A percentile compares a stretch with the other conserved stretches of the same genome.
Evolutionary conservation across 2,329 filamentous ascomycete species (phyloP).

Genomic region (Akanthomyces muscarius): DNA sequence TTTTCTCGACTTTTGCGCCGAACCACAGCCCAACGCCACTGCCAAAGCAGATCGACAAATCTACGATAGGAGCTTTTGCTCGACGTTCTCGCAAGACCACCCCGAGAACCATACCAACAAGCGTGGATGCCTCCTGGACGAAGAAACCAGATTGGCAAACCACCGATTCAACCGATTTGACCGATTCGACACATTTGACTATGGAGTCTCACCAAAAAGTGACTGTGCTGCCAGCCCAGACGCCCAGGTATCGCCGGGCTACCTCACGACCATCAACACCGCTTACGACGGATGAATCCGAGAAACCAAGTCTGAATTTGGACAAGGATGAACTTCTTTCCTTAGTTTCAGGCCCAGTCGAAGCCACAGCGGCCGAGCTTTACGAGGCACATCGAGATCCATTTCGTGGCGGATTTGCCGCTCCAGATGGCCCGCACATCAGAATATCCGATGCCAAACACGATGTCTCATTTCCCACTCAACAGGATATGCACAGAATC

Average conservation of each 20-base stretch:
- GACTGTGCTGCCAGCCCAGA: neutral
- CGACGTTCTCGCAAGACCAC: neutral
- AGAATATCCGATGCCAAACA: constrained; percentile 47
- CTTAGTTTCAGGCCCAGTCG: constrained; percentile 48
- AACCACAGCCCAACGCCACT: constrained; percentile 3
- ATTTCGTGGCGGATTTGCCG: constrained; percentile 51
- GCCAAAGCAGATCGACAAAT: constrained; percentile 19
- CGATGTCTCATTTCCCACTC: constrained; percentile 45
- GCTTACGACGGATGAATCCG: constrained; percentile 1
- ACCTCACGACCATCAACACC: neutral
- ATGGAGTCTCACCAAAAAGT: neutral
- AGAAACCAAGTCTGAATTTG: constrained; percentile 19
- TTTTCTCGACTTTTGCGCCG: constrained; percentile 39
- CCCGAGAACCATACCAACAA: neutral
- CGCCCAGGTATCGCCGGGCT: neutral
- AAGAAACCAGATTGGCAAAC: neutral
- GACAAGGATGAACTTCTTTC: constrained; percentile 46
- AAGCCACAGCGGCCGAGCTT: constrained; percentile 49
- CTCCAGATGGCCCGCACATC: constrained; percentile 45
- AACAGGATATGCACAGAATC: constrained; percentile 35
- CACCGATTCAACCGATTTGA: neutral
- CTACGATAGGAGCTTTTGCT: constrained; percentile 12
- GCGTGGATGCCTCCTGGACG: neutral
- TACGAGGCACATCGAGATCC: constrained; percentile 50
- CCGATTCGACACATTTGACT: neutral